Evolutionary conservation across 192 early-diverging fungal species (phyloP).

Genomic region (Rhizophagus prolifer): DNA sequence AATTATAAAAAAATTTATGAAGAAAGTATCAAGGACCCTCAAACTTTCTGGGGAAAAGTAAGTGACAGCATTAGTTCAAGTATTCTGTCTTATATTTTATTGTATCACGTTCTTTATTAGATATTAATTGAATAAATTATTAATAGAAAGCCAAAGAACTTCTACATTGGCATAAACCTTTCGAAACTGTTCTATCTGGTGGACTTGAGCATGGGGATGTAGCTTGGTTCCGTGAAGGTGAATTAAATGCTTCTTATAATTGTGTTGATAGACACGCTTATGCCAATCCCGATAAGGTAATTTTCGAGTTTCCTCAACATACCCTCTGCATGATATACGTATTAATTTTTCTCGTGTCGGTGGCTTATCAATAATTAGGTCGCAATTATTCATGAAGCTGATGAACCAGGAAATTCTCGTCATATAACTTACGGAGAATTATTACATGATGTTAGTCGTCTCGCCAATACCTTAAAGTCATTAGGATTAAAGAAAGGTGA

Average conservation of each 20-base stretch:
- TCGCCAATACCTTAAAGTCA: constrained; percentile 84
- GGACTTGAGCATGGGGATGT: constrained; percentile 82
- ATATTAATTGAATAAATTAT: not conserved
- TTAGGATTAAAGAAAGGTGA: constrained; percentile 90
- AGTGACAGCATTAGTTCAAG: not conserved
- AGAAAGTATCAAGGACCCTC: constrained; percentile 70
- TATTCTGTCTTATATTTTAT: not conserved
- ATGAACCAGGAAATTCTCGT: constrained; percentile 78
- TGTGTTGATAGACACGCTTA: constrained; percentile 93
- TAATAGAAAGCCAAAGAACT: constrained; percentile 70
- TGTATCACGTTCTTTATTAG: not conserved
- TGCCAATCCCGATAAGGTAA: constrained; percentile 68
- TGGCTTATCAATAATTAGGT: constrained; percentile 39
- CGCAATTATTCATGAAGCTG: constrained; percentile 87
- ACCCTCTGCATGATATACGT: not conserved
- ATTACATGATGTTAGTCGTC: constrained; percentile 75
- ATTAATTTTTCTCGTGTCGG: not conserved
- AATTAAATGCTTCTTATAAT: constrained; percentile 93
- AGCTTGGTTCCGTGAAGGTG: constrained; percentile 91
- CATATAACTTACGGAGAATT: constrained; percentile 85
- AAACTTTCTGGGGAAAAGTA: constrained; percentile 84
- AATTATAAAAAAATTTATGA: too few species aligned
- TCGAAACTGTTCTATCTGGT: constrained; percentile 69
- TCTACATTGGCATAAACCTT: constrained; percentile 80
- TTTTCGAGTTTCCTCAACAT: constrained; percentile 39